Conservation (phyloP, 2,329 filamentous ascomycete genomes). For the Fusarium sp. region DNA sequence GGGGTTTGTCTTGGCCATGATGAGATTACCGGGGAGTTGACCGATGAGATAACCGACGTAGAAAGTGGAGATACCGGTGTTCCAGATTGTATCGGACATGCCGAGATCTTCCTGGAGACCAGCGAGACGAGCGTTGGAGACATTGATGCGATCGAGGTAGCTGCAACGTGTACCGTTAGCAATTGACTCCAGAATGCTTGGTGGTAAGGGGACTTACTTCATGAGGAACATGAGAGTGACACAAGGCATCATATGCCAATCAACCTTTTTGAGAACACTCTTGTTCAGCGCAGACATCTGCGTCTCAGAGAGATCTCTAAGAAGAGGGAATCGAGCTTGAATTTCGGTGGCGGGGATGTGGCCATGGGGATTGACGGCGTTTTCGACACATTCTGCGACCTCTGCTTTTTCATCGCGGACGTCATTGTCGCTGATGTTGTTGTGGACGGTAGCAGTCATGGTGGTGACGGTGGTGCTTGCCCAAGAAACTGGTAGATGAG, state of each 20-base stretch:
- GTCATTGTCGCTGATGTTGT: conserved; percentile 1
- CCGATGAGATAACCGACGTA: conserved; percentile 60
- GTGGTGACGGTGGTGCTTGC: neutral
- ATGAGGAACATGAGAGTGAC: conserved; percentile 27
- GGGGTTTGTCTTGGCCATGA: conserved; percentile 55
- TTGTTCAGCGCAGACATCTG: conserved; percentile 46
- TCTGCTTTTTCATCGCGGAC: neutral
- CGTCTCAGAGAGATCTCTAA: conserved; percentile 34
- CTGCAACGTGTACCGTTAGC: conserved; percentile 43
- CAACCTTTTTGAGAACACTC: conserved; percentile 46
- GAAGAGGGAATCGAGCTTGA: conserved; percentile 40
- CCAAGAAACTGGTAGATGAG: too few relatives aligned
- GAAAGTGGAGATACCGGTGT: conserved; percentile 55
- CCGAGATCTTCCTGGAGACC: conserved; percentile 53
- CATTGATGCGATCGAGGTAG: conserved; percentile 64
- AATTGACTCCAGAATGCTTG: neutral
- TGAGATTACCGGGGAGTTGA: conserved; percentile 60
- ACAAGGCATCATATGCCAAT: conserved; percentile 44
- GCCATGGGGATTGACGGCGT: neutral
- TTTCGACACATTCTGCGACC: conserved; percentile 15
- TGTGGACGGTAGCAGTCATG: conserved; percentile 11
- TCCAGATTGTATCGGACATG: conserved; percentile 53
- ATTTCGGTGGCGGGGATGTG: conserved; percentile 39
- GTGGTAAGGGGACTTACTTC: conserved; percentile 9
- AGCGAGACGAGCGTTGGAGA: conserved; percentile 57